These are phyloP conservation scores for Pythium grandisporangium DNA, from an alignment of 352 stramenopile species.

Conservation along the genomic window DNA sequence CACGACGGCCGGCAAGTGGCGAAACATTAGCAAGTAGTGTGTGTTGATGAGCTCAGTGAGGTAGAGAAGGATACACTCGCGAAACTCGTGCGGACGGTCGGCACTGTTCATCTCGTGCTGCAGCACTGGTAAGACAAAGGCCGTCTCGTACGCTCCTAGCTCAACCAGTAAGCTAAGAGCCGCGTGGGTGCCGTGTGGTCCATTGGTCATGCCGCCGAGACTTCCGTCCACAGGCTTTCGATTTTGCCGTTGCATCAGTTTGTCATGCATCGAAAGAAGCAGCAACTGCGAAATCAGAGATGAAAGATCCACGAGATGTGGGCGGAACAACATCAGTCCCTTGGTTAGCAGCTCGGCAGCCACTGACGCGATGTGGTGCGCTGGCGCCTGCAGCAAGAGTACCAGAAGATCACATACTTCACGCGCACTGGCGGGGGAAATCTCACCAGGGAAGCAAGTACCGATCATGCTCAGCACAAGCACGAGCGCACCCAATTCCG, in stretches of 20 bases:
- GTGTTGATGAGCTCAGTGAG: conserved; percentile 78
- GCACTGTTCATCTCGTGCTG: conserved; percentile 81
- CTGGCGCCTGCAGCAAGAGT: conserved; percentile 37
- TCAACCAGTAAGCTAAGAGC: conserved; percentile 73
- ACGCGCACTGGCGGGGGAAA: conserved; percentile 56
- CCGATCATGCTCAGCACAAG: conserved; percentile 79
- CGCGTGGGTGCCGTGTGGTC: conserved; percentile 53
- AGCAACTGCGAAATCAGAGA: conserved; percentile 65
- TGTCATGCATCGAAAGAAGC: conserved; percentile 67
- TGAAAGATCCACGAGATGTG: conserved; percentile 72
- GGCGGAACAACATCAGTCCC: conserved; percentile 75
- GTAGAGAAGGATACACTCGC: conserved; percentile 67
- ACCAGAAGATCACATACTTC: conserved; percentile 81
- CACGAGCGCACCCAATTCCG: conserved; percentile 58
- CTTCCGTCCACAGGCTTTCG: conserved; percentile 22
- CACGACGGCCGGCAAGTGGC: conserved; percentile 72
- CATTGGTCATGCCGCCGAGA: conserved; percentile 32
- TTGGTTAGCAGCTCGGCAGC: conserved; percentile 74
- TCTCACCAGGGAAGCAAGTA: conserved; percentile 79
- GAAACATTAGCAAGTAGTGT: conserved; percentile 79
- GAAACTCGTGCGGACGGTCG: conserved; percentile 55
- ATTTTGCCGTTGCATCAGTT: too few relatives aligned
- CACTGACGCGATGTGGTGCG: conserved; percentile 52
- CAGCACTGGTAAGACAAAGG: conserved; percentile 64
- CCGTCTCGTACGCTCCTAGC: conserved; percentile 63